These are phyloP conservation scores for Clarireedia hainanense DNA, from an alignment of 2,329 filamentous ascomycete species.

Conservation along the genomic window DNA sequence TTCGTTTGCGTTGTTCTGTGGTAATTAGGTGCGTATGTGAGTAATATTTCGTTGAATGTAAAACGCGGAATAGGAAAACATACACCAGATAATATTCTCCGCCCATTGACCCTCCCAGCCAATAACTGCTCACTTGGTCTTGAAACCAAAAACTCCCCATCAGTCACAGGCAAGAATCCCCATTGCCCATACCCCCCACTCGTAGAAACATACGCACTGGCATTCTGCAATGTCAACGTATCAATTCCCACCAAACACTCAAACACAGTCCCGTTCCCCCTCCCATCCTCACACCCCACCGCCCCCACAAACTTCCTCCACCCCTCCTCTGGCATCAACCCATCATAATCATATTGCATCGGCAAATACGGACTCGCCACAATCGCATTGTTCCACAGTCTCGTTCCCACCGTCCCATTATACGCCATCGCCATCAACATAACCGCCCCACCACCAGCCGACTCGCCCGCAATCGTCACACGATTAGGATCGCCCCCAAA, in stretches of 20 bases:
- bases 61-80: neutral
- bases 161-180: constrained; percentile 32
- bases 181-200: constrained; percentile 21
- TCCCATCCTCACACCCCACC: constrained; percentile 31
- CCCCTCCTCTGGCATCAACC: constrained; percentile 33
- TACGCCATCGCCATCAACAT: constrained; percentile 36
- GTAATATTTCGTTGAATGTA: neutral
- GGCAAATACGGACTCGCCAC: constrained; percentile 43
- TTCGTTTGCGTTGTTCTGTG: constrained; percentile 43
- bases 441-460: constrained; percentile 44
- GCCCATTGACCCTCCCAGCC: constrained; percentile 27
- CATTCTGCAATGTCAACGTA: constrained; percentile 27
- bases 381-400: constrained; percentile 17
- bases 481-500: constrained; percentile 46
- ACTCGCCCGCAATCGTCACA: constrained; percentile 48
- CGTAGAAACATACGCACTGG: constrained; percentile 19
- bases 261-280: constrained; percentile 27
- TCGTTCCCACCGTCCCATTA: constrained; percentile 7
- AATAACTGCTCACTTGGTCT: constrained; percentile 28
- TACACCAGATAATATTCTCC: constrained; percentile 17
- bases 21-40: neutral
- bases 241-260: constrained; percentile 26
- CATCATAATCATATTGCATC: constrained; percentile 42
- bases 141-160: constrained; percentile 28
- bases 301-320: constrained; percentile 37